Evolutionary conservation across 192 early-diverging fungal species (phyloP).

Genomic region (Podila horticola): DNA sequence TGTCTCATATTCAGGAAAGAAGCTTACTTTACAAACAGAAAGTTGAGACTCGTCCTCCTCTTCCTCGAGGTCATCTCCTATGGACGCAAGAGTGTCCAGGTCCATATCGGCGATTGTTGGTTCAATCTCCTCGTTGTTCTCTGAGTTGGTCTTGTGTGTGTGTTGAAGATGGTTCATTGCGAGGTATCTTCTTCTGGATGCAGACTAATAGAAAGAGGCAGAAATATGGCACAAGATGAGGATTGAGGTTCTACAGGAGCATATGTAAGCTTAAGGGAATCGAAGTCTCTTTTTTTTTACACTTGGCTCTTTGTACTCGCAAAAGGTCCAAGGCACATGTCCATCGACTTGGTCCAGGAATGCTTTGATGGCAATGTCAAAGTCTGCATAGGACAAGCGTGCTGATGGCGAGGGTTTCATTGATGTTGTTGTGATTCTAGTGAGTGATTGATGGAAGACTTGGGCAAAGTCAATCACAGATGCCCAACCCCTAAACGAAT

Average conservation of each 20-base stretch:
- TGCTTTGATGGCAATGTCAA: slow-evolving; percentile 38
- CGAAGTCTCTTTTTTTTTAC: too few relatives aligned
- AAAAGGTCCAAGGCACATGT: slow-evolving; percentile 24
- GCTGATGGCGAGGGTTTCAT: slow-evolving; percentile 9
- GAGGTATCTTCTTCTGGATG: not conserved
- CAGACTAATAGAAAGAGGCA: not conserved
- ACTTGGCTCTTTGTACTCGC: slow-evolving; percentile 5
- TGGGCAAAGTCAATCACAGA: too few relatives aligned
- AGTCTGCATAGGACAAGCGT: slow-evolving; percentile 26
- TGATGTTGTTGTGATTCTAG: too few relatives aligned
- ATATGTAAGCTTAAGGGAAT: too few relatives aligned
- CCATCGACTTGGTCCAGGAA: slow-evolving; percentile 19
- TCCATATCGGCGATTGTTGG: not conserved
- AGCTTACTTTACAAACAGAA: not conserved
- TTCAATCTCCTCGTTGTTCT: not conserved
- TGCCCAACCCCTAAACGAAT: too few relatives aligned
- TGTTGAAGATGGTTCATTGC: not conserved
- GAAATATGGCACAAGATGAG: not conserved
- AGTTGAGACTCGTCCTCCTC: not conserved
- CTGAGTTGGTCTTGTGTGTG: not conserved
- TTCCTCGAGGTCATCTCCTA: not conserved
- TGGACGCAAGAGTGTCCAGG: slow-evolving; percentile 2
- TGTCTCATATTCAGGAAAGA: too few relatives aligned
- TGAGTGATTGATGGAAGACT: too few relatives aligned
- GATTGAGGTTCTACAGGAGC: too few relatives aligned